These are phyloP conservation scores for Dioscorea cayenensis DNA, from an alignment of 116 monocot species.

Conservation along the genomic window DNA sequence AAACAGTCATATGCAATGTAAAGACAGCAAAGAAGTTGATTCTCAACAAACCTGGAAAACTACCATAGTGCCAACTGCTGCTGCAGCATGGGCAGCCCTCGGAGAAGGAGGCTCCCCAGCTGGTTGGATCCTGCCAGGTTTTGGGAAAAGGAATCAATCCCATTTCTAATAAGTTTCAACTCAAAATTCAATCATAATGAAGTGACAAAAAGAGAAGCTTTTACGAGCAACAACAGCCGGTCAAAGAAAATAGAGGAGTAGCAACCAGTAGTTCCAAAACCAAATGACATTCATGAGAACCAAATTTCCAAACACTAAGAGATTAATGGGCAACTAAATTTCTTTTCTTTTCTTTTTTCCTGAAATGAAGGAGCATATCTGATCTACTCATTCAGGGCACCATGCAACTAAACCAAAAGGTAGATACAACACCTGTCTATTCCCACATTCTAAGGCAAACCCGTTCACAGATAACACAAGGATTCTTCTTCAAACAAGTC, in stretches of 20 bases:
- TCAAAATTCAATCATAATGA: background rate
- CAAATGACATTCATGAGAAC: background rate
- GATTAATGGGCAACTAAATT: background rate
- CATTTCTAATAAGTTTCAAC: background rate
- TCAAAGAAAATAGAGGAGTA: background rate
- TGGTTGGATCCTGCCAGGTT: constrained; percentile 53
- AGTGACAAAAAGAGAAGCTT: background rate
- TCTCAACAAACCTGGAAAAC: constrained; percentile 72
- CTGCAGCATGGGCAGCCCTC: constrained; percentile 94
- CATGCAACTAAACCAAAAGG: too few relatives aligned
- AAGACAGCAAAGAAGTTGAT: background rate
- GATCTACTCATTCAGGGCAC: too few relatives aligned
- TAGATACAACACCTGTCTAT: too few relatives aligned
- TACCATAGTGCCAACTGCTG: constrained; percentile 95
- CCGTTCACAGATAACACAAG: too few relatives aligned
- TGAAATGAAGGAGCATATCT: too few relatives aligned
- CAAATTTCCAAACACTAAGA: background rate
- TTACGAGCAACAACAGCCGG: too few relatives aligned
- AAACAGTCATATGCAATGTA: too few relatives aligned
- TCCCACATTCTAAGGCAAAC: too few relatives aligned
- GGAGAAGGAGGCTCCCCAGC: constrained; percentile 88
- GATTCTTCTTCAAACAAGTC: too few relatives aligned
- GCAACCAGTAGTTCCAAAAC: background rate
- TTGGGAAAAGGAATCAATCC: background rate
- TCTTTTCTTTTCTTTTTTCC: too few relatives aligned